Evolutionary conservation across 176 grass and related monocot species (phyloP).

Genomic region (Phragmites australis): DNA sequence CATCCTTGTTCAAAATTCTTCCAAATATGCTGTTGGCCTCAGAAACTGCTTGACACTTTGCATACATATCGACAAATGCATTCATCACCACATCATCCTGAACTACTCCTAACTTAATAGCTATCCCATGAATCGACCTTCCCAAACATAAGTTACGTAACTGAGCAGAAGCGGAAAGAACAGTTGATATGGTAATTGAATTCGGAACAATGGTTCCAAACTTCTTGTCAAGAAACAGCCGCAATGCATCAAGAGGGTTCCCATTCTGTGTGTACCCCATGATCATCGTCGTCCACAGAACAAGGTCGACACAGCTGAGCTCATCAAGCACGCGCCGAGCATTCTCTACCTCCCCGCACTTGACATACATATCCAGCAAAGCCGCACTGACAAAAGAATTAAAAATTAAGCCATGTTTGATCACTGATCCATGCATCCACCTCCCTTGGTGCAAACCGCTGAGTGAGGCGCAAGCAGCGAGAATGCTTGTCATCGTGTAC

Average conservation of each 20-base stretch:
- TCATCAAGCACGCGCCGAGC: slow-evolving; percentile 47
- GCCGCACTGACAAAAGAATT: slow-evolving; percentile 51
- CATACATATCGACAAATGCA: slow-evolving; percentile 64
- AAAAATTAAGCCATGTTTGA: slow-evolving; percentile 41
- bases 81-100: slow-evolving; percentile 49
- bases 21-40: slow-evolving; percentile 52
- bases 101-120: slow-evolving; percentile 43
- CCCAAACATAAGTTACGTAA: slow-evolving; percentile 43
- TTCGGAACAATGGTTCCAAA: slow-evolving; percentile 47
- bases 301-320: slow-evolving; percentile 37
- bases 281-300: slow-evolving; percentile 75
- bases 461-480: slow-evolving; percentile 42
- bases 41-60: slow-evolving; percentile 46
- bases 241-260: slow-evolving; percentile 55
- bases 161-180: slow-evolving; percentile 62
- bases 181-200: slow-evolving; percentile 50
- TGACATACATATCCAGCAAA: slow-evolving; percentile 68
- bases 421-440: slow-evolving; percentile 61
- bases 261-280: slow-evolving; percentile 60
- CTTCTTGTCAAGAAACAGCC: slow-evolving; percentile 44
- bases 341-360: slow-evolving; percentile 51
- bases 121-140: slow-evolving; percentile 52
- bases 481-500: slow-evolving; percentile 43
- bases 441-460: slow-evolving; percentile 56
- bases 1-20: slow-evolving; percentile 50